These are phyloP conservation scores for Hyaloscypha hepaticicola DNA, from an alignment of 495 filamentous ascomycete genomes.

Conservation along the genomic window DNA sequence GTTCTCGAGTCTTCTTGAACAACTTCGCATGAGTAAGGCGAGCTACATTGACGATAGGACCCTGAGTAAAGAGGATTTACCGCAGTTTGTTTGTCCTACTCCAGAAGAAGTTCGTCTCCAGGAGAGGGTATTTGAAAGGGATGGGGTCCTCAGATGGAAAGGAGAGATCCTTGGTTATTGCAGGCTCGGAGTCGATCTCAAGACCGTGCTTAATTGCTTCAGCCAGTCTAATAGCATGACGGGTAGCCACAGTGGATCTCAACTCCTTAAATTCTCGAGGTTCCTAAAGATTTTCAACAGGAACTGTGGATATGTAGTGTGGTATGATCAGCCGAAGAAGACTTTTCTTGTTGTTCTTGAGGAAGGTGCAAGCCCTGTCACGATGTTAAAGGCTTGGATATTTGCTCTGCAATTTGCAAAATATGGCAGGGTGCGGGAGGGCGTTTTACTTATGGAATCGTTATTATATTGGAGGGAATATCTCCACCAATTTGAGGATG, in stretches of 20 bases:
- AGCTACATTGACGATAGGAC: constrained; percentile 4
- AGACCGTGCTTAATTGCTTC: constrained; percentile 35
- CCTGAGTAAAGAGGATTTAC: constrained; percentile 30
- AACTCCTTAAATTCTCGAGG: constrained; percentile 38
- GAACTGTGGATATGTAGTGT: constrained; percentile 55
- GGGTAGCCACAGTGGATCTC: constrained; percentile 32
- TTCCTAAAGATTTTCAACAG: constrained; percentile 49
- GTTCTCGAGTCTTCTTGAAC: constrained; percentile 56
- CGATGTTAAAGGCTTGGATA: constrained; percentile 69
- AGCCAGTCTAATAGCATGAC: neutral
- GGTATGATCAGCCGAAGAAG: constrained; percentile 42
- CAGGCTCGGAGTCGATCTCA: constrained; percentile 46
- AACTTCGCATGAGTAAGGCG: constrained; percentile 35
- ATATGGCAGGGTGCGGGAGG: neutral
- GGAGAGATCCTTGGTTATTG: constrained; percentile 48
- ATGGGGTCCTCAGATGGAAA: constrained; percentile 60
- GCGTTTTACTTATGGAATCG: neutral
- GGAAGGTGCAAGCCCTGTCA: constrained; percentile 44
- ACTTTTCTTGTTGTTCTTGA: constrained; percentile 67
- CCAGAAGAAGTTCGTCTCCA: constrained; percentile 62
- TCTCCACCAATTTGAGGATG: neutral
- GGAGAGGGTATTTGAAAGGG: constrained; percentile 72
- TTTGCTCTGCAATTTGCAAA: constrained; percentile 63
- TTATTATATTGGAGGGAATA: neutral
- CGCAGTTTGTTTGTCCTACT: constrained; percentile 33